Evolutionary conservation across 2,329 filamentous ascomycete species (phyloP), one percentile per base, ranked within the genome.

Genomic region (Sporothrix mexicana): DNA sequence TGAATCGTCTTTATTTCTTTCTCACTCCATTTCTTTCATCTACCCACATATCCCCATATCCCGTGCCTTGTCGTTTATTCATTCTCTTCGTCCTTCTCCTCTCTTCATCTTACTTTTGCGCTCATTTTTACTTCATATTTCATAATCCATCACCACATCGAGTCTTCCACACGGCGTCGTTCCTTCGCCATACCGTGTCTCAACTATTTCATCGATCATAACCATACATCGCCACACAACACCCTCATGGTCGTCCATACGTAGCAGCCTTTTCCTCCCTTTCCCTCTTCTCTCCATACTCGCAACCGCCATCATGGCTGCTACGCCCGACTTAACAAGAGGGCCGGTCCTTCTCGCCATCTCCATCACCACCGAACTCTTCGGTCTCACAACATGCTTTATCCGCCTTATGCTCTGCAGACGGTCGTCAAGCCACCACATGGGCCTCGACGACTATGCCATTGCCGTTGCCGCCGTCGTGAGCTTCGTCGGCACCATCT

Each of bases 311-410:
- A 15, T 74, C 70, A 79, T 77, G 76, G 69, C 76, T n/a, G 73
- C 72, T 41, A 36, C 30, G 30, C 59, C 78, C 73, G 77, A 80
- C 75, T 75, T 79, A 71, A 77, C 78, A 15, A 77, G 77, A 78
- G 81, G 81, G 73, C 78, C 80, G 74, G 80, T 79, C 76, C 80
- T 83, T 75, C 78, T 83, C 51, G 80, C 79, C 55, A 75, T 82
- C 17, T 81, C 81, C 2, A 76, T 80, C 57, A 77, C 76, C 66
- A 81, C 81, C 36, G 77, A 76, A 1, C 75, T 76, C 64, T 74
- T 82, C 62, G 80, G 81, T 6, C 73, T 83, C 13, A 72, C 77
- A 17, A 81, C 80, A 1, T 80, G 80, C 55, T 74, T 79, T 67
- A 75, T 82, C 12, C 78, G 81, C 64, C 79, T 79, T 75, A 79